Evolutionary conservation across 352 stramenopile genomes (phyloP).

Genomic region (Phytopythium oedochilum): DNA sequence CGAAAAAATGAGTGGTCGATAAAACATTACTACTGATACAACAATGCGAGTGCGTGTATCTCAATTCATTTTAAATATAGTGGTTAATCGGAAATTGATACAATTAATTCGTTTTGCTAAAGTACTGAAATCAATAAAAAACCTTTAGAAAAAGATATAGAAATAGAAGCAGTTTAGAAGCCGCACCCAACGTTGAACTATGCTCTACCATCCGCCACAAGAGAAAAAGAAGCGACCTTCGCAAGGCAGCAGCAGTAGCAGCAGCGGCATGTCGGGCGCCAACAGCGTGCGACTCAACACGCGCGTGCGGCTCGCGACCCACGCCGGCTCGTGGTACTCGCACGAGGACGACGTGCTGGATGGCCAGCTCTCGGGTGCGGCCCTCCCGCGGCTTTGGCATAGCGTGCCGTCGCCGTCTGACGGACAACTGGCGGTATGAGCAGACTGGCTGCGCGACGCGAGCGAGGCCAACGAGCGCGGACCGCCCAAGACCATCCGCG

Average conservation of each 20-base stretch:
- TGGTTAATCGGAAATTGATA: too few species aligned
- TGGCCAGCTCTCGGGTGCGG: slow-evolving; percentile 45
- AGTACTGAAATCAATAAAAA: too few species aligned
- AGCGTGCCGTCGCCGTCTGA: not conserved
- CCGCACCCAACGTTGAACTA: too few species aligned
- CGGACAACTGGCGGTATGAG: not conserved
- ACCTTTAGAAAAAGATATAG: too few species aligned
- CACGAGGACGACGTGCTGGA: slow-evolving; percentile 57
- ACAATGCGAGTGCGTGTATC: too few species aligned
- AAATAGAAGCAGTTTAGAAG: too few species aligned
- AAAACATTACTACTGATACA: too few species aligned
- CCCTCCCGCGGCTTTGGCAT: not conserved
- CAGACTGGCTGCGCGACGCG: slow-evolving; percentile 54
- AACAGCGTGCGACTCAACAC: slow-evolving; percentile 12
- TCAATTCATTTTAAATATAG: too few species aligned
- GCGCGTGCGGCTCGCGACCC: slow-evolving; percentile 57
- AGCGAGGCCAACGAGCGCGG: slow-evolving; percentile 29
- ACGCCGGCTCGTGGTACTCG: slow-evolving; percentile 85
- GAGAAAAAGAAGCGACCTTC: too few species aligned
- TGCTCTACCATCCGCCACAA: too few species aligned
- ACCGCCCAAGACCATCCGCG: slow-evolving; percentile 40
- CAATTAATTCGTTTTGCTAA: too few species aligned
- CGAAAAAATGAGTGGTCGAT: too few species aligned
- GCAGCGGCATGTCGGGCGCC: not conserved
- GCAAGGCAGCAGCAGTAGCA: not conserved